These are phyloP conservation scores for Fusarium goolgardi DNA, from an alignment of 2,329 filamentous ascomycete genomes.

Conservation along the genomic window DNA sequence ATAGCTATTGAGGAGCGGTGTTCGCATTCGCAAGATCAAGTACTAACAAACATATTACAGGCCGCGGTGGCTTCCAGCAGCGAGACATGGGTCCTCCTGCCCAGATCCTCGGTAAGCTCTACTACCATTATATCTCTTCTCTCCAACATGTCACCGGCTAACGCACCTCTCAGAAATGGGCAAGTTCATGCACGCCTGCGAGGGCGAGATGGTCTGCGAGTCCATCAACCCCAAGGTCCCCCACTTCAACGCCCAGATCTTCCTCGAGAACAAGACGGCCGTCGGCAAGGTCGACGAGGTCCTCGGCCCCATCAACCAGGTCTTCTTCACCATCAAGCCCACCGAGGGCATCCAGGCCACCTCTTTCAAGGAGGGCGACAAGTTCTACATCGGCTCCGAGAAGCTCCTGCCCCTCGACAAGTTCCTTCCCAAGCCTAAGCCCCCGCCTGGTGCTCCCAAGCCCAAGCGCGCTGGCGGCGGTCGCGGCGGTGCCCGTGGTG, in stretches of 20 bases:
- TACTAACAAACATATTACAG: conserved; percentile 41
- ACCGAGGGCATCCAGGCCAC: conserved; percentile 94
- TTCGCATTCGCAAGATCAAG: conserved; percentile 1
- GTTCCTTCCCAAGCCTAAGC: conserved; percentile 96
- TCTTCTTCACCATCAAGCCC: conserved; percentile 98
- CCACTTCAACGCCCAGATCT: conserved; percentile 99
- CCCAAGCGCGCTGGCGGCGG: conserved; percentile 70
- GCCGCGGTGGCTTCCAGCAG: conserved; percentile 55
- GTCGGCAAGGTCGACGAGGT: conserved; percentile 99
- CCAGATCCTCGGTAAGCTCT: conserved; percentile 51
- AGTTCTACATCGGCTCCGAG: conserved; percentile 95
- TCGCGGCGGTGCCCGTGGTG: conserved; percentile 54
- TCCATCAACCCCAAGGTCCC: conserved; percentile 95
- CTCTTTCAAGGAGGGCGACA: conserved; percentile 96
- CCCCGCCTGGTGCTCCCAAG: conserved; percentile 71
- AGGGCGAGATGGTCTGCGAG: conserved; percentile 98
- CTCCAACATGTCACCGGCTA: not conserved
- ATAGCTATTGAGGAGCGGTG: not conserved
- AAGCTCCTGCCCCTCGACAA: conserved; percentile 95
- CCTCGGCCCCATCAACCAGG: conserved; percentile 95
- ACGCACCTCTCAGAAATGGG: conserved; percentile 80
- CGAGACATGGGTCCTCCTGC: conserved; percentile 56
- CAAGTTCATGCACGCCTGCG: conserved; percentile 90
- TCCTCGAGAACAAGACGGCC: conserved; percentile 97
- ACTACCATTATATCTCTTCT: not conserved